Evolutionary conservation across 495 filamentous ascomycete species (phyloP).

Genomic region (Thermochaetoides thermophila): DNA sequence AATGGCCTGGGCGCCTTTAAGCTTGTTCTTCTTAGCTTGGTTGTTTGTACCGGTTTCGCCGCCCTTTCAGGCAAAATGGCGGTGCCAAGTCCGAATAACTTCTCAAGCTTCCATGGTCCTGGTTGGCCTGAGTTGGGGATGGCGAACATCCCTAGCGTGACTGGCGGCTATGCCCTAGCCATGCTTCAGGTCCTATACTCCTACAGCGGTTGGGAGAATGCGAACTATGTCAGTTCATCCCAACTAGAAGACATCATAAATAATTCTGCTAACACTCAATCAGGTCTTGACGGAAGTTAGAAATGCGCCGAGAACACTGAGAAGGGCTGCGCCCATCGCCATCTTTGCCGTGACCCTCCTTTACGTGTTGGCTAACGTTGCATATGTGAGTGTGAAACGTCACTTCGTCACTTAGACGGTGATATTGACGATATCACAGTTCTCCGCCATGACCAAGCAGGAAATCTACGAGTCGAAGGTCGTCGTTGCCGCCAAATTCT

Average conservation of each 20-base stretch:
- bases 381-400: slow-evolving; percentile 23
- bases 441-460: slow-evolving; percentile 42
- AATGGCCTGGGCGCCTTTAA: slow-evolving; percentile 51
- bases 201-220: slow-evolving; percentile 47
- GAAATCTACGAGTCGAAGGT: slow-evolving; percentile 37
- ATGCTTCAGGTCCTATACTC: slow-evolving; percentile 47
- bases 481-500: slow-evolving; percentile 45
- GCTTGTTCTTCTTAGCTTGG: slow-evolving; percentile 42
- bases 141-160: slow-evolving; percentile 2
- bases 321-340: slow-evolving; percentile 42
- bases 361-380: slow-evolving; percentile 44
- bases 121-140: background rate
- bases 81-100: slow-evolving; percentile 14
- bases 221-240: slow-evolving; percentile 30
- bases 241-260: background rate
- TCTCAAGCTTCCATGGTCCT: slow-evolving; percentile 35
- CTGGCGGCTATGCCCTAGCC: slow-evolving; percentile 37
- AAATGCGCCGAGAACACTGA: slow-evolving; percentile 41
- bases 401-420: background rate
- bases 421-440: slow-evolving; percentile 23
- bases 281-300: slow-evolving; percentile 38
- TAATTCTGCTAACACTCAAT: background rate
- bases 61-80: slow-evolving; percentile 15
- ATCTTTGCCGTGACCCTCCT: slow-evolving; percentile 39
- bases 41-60: slow-evolving; percentile 44